A percentile compares a stretch with the other conserved stretches of the same genome.
Evolutionary conservation across 1,139 yeast species (phyloP).

Genomic region (Entelexis paramagnoliae): DNA sequence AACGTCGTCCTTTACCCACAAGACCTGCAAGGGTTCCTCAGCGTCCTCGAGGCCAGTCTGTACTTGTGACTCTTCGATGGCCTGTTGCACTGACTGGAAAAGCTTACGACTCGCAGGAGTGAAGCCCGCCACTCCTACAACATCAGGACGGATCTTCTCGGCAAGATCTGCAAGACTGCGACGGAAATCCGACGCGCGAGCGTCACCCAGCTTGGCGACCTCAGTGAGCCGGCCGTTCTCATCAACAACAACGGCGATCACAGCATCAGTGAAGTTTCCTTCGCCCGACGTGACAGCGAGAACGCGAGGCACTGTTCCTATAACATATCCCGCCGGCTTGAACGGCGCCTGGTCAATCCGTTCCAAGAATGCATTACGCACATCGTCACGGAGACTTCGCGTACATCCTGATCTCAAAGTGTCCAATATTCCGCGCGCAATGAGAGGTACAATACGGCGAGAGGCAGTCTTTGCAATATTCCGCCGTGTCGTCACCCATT

Average conservation of each 20-base stretch:
- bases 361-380: constrained; percentile 56
- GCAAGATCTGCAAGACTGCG: constrained; percentile 50
- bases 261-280: constrained; percentile 78
- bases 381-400: constrained; percentile 54
- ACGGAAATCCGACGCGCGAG: constrained; percentile 48
- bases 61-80: constrained; percentile 46
- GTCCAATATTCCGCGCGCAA: constrained; percentile 71
- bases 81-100: constrained; percentile 44
- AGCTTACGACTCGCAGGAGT: constrained; percentile 62
- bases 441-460: constrained; percentile 54
- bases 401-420: constrained; percentile 71
- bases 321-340: constrained; percentile 64
- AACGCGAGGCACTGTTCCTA: constrained; percentile 77
- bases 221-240: constrained; percentile 74
- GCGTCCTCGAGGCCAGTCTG: constrained; percentile 37
- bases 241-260: constrained; percentile 67
- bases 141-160: constrained; percentile 60
- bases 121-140: constrained; percentile 80
- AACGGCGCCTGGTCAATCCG: constrained; percentile 89
- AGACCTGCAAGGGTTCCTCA: constrained; percentile 40
- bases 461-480: constrained; percentile 57
- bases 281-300: constrained; percentile 77
- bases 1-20: constrained; percentile 89
- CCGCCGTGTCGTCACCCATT: constrained; percentile 76
- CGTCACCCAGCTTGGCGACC: constrained; percentile 66